Conservation (phyloP, 805 yeast species). For the Saturnispora ahearnii region DNA sequence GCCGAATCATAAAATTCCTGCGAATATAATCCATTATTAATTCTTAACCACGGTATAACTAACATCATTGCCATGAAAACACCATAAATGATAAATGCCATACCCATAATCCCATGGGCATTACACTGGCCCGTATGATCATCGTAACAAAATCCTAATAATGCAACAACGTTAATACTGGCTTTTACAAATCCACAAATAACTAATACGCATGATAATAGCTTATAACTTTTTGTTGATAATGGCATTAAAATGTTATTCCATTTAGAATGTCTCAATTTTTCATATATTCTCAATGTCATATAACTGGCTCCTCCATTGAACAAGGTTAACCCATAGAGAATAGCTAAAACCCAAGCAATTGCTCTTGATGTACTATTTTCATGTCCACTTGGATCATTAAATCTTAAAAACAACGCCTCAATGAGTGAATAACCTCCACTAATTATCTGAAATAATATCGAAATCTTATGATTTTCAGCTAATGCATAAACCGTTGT, state of each 20-base stretch:
- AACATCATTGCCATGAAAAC: conserved; percentile 58
- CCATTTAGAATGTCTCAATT: conserved; percentile 28
- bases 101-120: conserved; percentile 97
- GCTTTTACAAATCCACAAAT: conserved; percentile 71
- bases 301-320: conserved; percentile 43
- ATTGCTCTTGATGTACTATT: conserved; percentile 61
- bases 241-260: conserved; percentile 33
- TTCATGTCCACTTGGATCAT: conserved; percentile 58
- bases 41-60: conserved; percentile 65
- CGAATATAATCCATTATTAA: conserved; percentile 40
- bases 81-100: conserved; percentile 76
- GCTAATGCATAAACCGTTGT: conserved; percentile 50
- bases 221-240: conserved; percentile 32
- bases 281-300: conserved; percentile 11
- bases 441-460: conserved; percentile 37
- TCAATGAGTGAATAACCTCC: conserved; percentile 49
- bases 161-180: conserved; percentile 72
- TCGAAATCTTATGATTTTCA: conserved; percentile 35
- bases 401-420: conserved; percentile 47
- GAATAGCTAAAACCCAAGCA: conserved; percentile 48
- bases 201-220: conserved; percentile 37
- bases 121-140: conserved; percentile 87
- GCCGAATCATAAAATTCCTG: conserved; percentile 82
- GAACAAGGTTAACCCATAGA: conserved; percentile 40
- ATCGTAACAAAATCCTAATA: conserved; percentile 81